These are phyloP conservation scores for Saccharomycopsis babjevae DNA, from an alignment of 805 yeast genomes.

Conservation along the genomic window DNA sequence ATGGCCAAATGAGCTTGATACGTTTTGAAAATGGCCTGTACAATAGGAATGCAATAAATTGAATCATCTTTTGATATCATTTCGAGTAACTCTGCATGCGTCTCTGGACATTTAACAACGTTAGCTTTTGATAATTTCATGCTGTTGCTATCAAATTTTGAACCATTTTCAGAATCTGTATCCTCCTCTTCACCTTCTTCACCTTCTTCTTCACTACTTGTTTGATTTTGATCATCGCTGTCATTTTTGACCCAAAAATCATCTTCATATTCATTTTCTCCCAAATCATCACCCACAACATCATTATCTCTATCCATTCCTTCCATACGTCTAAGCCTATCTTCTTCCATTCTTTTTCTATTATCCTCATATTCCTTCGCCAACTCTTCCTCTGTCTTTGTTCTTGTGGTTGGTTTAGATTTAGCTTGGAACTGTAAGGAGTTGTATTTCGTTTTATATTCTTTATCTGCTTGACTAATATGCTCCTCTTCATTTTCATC, in stretches of 20 bases:
- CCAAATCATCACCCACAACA: slow-evolving; percentile 55
- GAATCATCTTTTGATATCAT: slow-evolving; percentile 28
- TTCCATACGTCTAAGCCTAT: slow-evolving; percentile 63
- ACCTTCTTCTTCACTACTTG: slow-evolving; percentile 28
- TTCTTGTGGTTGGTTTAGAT: slow-evolving; percentile 73
- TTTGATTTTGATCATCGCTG: slow-evolving; percentile 31
- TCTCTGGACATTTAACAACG: slow-evolving; percentile 37
- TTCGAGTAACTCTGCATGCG: slow-evolving; percentile 33
- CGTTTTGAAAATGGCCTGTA: slow-evolving; percentile 45
- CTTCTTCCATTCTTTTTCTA: slow-evolving; percentile 53
- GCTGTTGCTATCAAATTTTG: slow-evolving; percentile 26
- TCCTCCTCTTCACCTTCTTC: slow-evolving; percentile 31
- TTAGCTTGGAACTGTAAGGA: slow-evolving; percentile 61
- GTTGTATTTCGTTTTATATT: slow-evolving; percentile 56
- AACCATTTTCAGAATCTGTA: slow-evolving; percentile 27
- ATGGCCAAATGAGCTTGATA: slow-evolving; percentile 70
- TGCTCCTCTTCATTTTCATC: slow-evolving; percentile 20
- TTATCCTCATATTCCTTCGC: slow-evolving; percentile 50
- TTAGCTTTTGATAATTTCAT: slow-evolving; percentile 23
- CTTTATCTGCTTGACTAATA: slow-evolving; percentile 32
- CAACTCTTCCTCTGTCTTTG: slow-evolving; percentile 68
- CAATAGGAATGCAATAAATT: slow-evolving; percentile 35
- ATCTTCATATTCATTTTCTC: slow-evolving; percentile 28
- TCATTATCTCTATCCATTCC: slow-evolving; percentile 41
- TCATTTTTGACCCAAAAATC: slow-evolving; percentile 51